phyloP scores from a whole-genome alignment of 768 basidiomycete species.

The Boletus sensibilis region DNA sequence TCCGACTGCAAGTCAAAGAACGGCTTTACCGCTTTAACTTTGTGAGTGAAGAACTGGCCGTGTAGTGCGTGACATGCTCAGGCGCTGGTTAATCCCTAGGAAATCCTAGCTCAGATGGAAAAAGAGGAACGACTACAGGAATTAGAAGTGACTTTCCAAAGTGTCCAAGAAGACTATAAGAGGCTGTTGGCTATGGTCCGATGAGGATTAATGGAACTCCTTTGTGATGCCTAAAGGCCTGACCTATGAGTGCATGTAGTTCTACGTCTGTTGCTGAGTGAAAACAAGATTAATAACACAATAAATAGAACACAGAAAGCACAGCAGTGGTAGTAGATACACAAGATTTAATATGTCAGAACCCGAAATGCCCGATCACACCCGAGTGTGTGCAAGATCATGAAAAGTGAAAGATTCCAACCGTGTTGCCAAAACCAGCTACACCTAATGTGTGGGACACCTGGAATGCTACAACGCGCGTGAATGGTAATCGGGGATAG shows the following conservation, averaged over 20 bases:
- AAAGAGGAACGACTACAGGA: slow-evolving; percentile 85
- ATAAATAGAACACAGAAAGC: slow-evolving; percentile 21
- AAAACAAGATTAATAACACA: slow-evolving; percentile 20
- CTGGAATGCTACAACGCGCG: slow-evolving; percentile 65
- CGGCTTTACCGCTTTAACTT: slow-evolving; percentile 94
- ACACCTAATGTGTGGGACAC: slow-evolving; percentile 50
- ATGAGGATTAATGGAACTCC: neutral
- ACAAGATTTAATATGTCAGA: slow-evolving; percentile 9
- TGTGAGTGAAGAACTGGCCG: slow-evolving; percentile 45
- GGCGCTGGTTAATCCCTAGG: slow-evolving; percentile 44
- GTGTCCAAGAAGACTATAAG: slow-evolving; percentile 79
- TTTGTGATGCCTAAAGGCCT: slow-evolving; percentile 18
- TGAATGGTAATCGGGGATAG: slow-evolving; percentile 71
- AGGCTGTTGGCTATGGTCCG: slow-evolving; percentile 64
- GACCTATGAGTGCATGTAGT: slow-evolving; percentile 4
- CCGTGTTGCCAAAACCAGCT: slow-evolving; percentile 79
- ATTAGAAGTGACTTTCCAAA: slow-evolving; percentile 90
- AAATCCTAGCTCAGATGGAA: slow-evolving; percentile 84
- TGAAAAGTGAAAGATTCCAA: slow-evolving; percentile 28
- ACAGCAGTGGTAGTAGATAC: slow-evolving; percentile 20
- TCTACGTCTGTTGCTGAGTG: neutral
- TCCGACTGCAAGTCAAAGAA: slow-evolving; percentile 91
- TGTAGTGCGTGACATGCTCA: neutral
- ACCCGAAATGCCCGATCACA: neutral
- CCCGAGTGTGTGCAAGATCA: slow-evolving; percentile 8